Base-by-base conservation (phyloP, 1,284 basidiomycete genomes). In the Pascua sp. region DNA sequence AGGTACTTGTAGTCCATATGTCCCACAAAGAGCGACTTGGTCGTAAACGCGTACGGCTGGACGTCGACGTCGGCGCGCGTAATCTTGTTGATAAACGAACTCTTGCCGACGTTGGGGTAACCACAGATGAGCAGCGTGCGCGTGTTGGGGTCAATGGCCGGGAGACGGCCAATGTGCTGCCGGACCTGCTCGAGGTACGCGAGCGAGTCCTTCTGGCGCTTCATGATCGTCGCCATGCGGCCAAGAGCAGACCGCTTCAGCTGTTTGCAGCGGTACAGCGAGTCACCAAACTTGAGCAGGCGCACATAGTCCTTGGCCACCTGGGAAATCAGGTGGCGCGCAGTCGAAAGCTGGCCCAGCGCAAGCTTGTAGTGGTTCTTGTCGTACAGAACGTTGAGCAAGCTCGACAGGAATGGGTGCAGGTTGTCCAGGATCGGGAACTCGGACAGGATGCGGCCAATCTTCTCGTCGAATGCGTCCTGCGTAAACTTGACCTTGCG, bases 401-500 rank as follows among this genome's bases (percentile, higher is more conserved):
- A 81, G 2, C 91, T 93, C 5, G 91, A 85, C 36, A 96, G 82
- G 82, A 97, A 97, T 3, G 93, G 93, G 76, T 97, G 93, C 9
- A 97, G 81, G 72, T 97, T 93, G 78, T 98, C 94, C 57, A 98
- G 87, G 77, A 98, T 87, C 16, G 95, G 95, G 78, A 99, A 99
- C 76, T 98, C 95, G 47, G 85, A 84, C 67, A 99, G 80, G 71
- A 99, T 99, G 40, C 87, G 88, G 57, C 88, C 87, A 40, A 99
- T 84, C 77, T 98, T 97, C 79, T 98, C 95, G 66, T 95, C 93
- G 68, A 98, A 98, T 13, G 90, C 85, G 75, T 98, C 93, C 78
- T 98, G 94, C 1, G 94, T 96, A 78, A 98, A 98, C 80, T 97
- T 98, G 80, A 98, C 94, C 79, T 98, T 98, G 76, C 94, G 87